Conservation (phyloP, 139 green algal species). For the Volvox africanus region DNA sequence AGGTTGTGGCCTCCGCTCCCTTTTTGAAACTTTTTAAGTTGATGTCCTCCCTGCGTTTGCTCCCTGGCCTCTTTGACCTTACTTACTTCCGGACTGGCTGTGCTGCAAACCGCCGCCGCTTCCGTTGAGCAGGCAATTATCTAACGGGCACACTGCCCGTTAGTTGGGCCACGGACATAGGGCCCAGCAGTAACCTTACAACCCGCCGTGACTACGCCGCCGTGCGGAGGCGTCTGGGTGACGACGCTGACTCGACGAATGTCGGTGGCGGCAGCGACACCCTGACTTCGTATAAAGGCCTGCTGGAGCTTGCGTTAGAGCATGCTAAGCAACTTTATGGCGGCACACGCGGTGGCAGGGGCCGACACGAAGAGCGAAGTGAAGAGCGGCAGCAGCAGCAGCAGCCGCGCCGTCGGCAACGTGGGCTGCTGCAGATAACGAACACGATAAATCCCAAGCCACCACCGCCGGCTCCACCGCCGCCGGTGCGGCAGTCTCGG, state of each 20-base stretch:
- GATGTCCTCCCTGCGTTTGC: too few relatives aligned
- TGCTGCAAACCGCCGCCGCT: too few relatives aligned
- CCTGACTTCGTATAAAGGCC: not conserved
- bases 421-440: not conserved
- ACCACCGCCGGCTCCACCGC: constrained; percentile 35
- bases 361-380: not conserved
- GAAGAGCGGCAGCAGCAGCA: not conserved
- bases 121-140: constrained; percentile 20
- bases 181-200: not conserved
- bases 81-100: too few relatives aligned
- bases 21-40: too few relatives aligned
- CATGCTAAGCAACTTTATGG: not conserved
- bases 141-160: constrained; percentile 23
- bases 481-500: not conserved
- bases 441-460: not conserved
- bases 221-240: not conserved
- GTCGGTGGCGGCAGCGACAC: not conserved
- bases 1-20: too few relatives aligned
- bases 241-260: not conserved
- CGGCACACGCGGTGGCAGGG: not conserved
- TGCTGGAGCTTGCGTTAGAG: not conserved
- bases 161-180: constrained; percentile 26
- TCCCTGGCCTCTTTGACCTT: too few relatives aligned
- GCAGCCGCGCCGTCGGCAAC: not conserved
- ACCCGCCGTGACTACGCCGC: not conserved